Evolutionary conservation across 495 filamentous ascomycete species (phyloP), one percentile per base, ranked within the genome.

Genomic region (Xylaria cubensis): DNA sequence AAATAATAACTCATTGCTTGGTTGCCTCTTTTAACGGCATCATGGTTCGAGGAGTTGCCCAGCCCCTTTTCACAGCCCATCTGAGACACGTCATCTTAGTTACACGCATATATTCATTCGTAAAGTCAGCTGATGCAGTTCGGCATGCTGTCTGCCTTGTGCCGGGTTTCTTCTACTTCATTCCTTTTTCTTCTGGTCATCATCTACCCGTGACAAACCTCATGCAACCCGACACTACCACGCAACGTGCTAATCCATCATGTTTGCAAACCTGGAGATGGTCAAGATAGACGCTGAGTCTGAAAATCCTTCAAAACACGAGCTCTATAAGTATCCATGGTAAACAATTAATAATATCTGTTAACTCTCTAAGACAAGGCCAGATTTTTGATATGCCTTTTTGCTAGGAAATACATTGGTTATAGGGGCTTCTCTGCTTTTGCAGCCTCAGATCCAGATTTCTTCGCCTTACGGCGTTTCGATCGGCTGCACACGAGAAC

Each of bases 401-500:
- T 48, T 19, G 4, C 4, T 19, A 62, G 61, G 61, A 64, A 64
- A 64, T 64, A 64, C 41, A 64, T 64, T 29, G 61, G 61, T 8
- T 64, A 64, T 29, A 29, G 26, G 12, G 39, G 32, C 19, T 64
- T 64, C 46, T 12, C 61, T 46, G 5, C 61, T 13, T 64, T 41
- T 29, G n/a, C 39, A 21, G 19, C 61, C 4, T 26, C 61, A 6
- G 61, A 64, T 21, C 39, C 61, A 3, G 61, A 64, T 29, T 64
- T 64, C 21, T 64, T 64, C 13, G 39, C 41, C 44, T 10, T 46
- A 15, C 61, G 61, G 10, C 61, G 61, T 21, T 64, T 64, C 61
- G 41, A 64, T 12, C 17, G 41, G 6, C 13, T 64, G 6, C 61
- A 64, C 44, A 46, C 61, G 26, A 64, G 61, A 46, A 9, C 61